Conservation (phyloP, 2,329 filamentous ascomycete species). For the Sodiomyces alkalinus region DNA sequence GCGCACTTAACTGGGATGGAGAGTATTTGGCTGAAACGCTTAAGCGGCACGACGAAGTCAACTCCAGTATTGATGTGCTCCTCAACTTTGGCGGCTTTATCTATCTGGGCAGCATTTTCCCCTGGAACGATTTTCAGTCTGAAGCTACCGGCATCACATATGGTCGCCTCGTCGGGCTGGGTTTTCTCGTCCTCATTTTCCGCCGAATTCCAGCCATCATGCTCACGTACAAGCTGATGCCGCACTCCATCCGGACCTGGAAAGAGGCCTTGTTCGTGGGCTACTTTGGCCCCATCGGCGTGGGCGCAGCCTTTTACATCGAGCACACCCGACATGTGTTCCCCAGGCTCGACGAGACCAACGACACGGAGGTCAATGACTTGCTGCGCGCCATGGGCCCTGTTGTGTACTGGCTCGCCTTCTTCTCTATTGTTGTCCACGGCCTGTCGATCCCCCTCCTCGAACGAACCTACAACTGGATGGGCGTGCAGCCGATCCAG, state of each 20-base stretch:
- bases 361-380: slow-evolving; percentile 16
- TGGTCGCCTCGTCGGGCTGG: slow-evolving; percentile 32
- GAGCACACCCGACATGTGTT: slow-evolving; percentile 28
- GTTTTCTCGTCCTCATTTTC: slow-evolving; percentile 35
- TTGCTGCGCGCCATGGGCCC: slow-evolving; percentile 21
- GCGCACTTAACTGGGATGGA: slow-evolving; percentile 46
- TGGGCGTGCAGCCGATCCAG: slow-evolving; percentile 23
- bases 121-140: slow-evolving; percentile 39
- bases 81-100: slow-evolving; percentile 47
- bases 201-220: slow-evolving; percentile 42
- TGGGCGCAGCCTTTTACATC: slow-evolving; percentile 63
- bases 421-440: slow-evolving; percentile 28
- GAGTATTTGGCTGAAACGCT: slow-evolving; percentile 40
- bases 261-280: slow-evolving; percentile 47
- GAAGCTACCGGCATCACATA: slow-evolving; percentile 36
- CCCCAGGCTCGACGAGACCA: slow-evolving; percentile 17
- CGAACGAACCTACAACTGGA: slow-evolving; percentile 20
- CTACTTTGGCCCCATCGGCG: slow-evolving; percentile 63
- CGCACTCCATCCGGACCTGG: slow-evolving; percentile 31
- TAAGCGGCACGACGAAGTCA: slow-evolving; percentile 43
- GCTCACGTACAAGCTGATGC: slow-evolving; percentile 38
- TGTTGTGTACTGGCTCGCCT: slow-evolving; percentile 25
- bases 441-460: slow-evolving; percentile 31
- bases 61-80: slow-evolving; percentile 39
- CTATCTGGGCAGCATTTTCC: slow-evolving; percentile 40